Base-by-base conservation (phyloP, 2,329 filamentous ascomycete genomes). In the Thermothelomyces thermophilus region DNA sequence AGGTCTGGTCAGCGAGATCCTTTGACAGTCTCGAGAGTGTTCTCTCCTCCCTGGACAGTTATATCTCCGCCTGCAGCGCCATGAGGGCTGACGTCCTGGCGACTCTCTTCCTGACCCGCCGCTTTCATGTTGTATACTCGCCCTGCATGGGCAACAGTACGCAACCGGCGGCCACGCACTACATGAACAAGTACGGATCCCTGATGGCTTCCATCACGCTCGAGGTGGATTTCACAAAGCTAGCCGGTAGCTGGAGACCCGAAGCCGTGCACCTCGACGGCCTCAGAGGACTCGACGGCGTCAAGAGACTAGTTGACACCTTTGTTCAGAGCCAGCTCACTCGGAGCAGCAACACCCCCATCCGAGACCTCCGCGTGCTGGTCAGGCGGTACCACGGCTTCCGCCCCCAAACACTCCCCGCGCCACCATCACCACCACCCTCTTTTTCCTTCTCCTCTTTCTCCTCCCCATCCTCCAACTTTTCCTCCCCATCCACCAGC, bases 171-270 rank as follows among this genome's bases (percentile, higher is more conserved):
- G 66, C 66, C 1, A 67, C 64, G 0, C 48, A 54, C 3, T 72
- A 65, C 64, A 54, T 70, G 22, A 62, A 63, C 26, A 56, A 46
- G 7, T 71, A 71, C 41, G 64, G 63, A 1, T 46, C 56, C 1
- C 65, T 68, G 30, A 67, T 72, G 56, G 63, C 58, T 14, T 60
- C 62, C 22, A 55, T 74, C 19, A 62, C 63, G 1, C 42, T 74
- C 9, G 71, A 74, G 51, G 26, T 74, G 1, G 71, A 73, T 51
- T 60, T 72, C 57, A 65, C 70, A 3, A 55, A 57, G 31, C 34
- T 60, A 14, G 51, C 41, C 1, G 58, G 58, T 2, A 41, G 51
- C 26, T 48, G 46, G 45, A n/a, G 50, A 19, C 54, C 54, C 1
- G 51, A 34, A 1, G 53, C 53, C 1, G 46, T 30, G 3, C n/a